Percentiles rank a stretch among this genome's conserved stretches.
phyloP scores from a whole-genome alignment of 2,329 filamentous ascomycete genomes.

The Huntiella decipiens region DNA sequence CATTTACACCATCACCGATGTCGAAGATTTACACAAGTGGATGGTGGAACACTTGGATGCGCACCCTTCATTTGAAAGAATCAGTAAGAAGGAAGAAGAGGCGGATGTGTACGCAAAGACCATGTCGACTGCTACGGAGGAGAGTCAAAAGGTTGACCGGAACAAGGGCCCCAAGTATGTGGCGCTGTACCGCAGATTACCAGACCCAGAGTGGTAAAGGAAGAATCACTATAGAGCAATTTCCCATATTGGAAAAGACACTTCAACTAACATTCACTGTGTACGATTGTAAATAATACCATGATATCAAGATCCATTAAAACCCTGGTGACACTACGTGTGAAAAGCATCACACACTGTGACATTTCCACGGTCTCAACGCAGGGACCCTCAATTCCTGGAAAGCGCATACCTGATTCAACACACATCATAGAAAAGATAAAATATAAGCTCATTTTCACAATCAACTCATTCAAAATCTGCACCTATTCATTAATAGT shows the following conservation, averaged over 20 bases:
- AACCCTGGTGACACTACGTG: background rate
- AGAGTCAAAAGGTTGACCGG: constrained; percentile 87
- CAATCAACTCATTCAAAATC: too few species aligned
- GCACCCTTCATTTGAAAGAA: constrained; percentile 60
- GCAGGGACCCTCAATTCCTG: too few species aligned
- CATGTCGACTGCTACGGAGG: constrained; percentile 77
- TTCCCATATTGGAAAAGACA: too few species aligned
- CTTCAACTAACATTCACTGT: too few species aligned
- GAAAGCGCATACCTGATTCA: too few species aligned
- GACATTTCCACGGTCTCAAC: too few species aligned
- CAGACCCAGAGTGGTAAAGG: constrained; percentile 55
- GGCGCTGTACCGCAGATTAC: constrained; percentile 63
- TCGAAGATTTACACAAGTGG: constrained; percentile 84
- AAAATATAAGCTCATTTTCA: too few species aligned
- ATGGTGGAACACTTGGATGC: constrained; percentile 73
- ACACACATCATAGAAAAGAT: too few species aligned
- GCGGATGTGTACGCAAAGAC: constrained; percentile 51
- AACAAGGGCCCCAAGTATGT: constrained; percentile 86
- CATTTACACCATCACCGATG: constrained; percentile 93
- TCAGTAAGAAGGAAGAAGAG: constrained; percentile 47
- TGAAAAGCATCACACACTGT: background rate
- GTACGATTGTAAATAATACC: too few species aligned
- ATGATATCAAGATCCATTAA: too few species aligned
- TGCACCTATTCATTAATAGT: too few species aligned
- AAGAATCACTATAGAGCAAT: background rate